Evolutionary conservation across 1,284 basidiomycete genomes (phyloP).

Genomic region (Bondarzewia mesenterica): DNA sequence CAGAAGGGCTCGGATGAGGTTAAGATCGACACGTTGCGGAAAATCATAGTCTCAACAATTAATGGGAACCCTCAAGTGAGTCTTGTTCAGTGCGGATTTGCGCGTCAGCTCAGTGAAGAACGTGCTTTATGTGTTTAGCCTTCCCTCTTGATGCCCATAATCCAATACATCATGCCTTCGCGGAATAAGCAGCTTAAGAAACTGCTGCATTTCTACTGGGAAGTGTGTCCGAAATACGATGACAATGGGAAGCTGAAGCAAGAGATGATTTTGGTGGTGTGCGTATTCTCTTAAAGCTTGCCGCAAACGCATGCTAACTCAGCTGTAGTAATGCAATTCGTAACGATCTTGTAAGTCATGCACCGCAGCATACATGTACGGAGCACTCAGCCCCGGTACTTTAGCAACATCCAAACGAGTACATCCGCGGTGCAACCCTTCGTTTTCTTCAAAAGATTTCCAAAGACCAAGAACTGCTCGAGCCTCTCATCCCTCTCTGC

Average conservation of each 20-base stretch:
- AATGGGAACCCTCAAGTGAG: conserved; percentile 85
- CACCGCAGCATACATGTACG: not conserved
- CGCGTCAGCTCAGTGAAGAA: not conserved
- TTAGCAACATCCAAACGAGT: conserved; percentile 99
- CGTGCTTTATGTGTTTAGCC: conserved; percentile 44
- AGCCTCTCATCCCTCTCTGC: conserved; percentile 92
- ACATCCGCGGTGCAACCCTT: conserved; percentile 95
- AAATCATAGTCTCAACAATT: conserved; percentile 92
- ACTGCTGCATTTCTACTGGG: conserved; percentile 98
- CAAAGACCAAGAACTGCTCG: conserved; percentile 90
- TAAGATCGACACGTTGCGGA: conserved; percentile 94
- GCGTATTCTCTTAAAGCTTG: conserved; percentile 25
- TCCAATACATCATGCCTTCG: conserved; percentile 95
- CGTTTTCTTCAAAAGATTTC: conserved; percentile 95
- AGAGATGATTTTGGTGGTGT: conserved; percentile 99
- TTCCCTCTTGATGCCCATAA: conserved; percentile 92
- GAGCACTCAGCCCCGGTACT: conserved; percentile 1
- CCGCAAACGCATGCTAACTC: conserved; percentile 8
- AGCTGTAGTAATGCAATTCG: conserved; percentile 84
- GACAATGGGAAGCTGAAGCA: conserved; percentile 97
- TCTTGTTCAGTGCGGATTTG: not conserved
- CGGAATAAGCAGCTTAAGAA: conserved; percentile 98
- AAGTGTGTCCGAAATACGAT: conserved; percentile 98
- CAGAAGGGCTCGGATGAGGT: conserved; percentile 98
- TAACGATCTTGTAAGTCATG: conserved; percentile 77